phyloP scores from a whole-genome alignment of 2,329 filamentous ascomycete genomes.

The Aspergillus ibericus region DNA sequence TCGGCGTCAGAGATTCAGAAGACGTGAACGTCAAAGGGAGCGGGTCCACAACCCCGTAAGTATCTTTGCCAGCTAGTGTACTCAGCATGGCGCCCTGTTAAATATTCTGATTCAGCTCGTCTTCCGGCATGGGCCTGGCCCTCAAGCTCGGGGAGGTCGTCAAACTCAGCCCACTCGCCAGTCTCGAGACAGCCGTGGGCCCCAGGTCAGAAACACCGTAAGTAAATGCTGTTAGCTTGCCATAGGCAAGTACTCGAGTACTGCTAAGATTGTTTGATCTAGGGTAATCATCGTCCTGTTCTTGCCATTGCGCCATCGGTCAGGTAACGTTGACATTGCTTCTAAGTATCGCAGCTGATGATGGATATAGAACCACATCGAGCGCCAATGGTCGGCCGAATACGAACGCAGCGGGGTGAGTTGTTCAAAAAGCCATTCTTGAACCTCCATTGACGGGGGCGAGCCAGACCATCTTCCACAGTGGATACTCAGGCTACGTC shows the following conservation, averaged over 20 bases:
- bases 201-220: no score
- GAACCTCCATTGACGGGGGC: not conserved
- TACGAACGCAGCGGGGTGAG: not conserved
- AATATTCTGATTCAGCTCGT: not conserved
- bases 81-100: not conserved
- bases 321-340: no score
- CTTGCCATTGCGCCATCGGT: no score
- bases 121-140: no score
- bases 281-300: no score
- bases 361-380: not conserved
- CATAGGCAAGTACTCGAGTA: no score
- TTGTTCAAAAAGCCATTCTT: not conserved
- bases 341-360: no score
- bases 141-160: no score
- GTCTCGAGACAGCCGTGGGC: no score
- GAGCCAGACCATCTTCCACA: not conserved
- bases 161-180: no score
- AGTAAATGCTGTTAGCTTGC: no score
- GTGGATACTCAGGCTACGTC: not conserved
- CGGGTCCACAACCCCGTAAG: not conserved
- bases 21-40: not conserved
- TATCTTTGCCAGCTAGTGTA: not conserved
- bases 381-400: not conserved
- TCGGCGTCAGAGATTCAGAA: not conserved
- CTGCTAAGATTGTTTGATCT: no score